Percentiles rank a stretch among this genome's conserved stretches.
phyloP scores from a whole-genome alignment of 2,329 filamentous ascomycete genomes.

The Penicillium brevicompactum region DNA sequence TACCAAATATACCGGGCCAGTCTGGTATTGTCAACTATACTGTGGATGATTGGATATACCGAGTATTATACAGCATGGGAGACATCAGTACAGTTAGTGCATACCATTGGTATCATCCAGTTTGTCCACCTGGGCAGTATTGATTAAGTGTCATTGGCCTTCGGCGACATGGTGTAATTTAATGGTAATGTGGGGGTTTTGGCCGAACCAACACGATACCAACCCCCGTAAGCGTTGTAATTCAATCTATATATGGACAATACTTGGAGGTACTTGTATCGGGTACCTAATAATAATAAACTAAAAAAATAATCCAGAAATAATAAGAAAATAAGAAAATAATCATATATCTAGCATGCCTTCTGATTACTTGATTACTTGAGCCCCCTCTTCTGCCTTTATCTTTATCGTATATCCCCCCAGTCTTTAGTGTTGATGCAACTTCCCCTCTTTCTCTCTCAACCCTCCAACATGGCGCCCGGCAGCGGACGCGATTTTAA shows the following conservation, averaged over 20 bases:
- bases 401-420: constrained; percentile 7
- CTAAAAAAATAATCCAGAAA: constrained; percentile 6
- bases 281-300: constrained; percentile 6
- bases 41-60: too few species aligned
- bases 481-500: constrained; percentile 46
- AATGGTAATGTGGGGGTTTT: constrained; percentile 16
- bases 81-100: too few species aligned
- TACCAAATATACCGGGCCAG: neutral
- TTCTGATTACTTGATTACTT: constrained; percentile 9
- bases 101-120: too few species aligned
- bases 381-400: constrained; percentile 10
- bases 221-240: too few species aligned
- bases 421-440: neutral
- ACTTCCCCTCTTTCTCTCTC: constrained; percentile 3
- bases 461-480: constrained; percentile 37
- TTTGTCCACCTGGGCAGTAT: too few species aligned
- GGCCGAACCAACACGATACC: neutral
- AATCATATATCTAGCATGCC: neutral
- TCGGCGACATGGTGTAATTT: too few species aligned
- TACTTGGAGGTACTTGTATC: constrained; percentile 1
- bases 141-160: too few species aligned
- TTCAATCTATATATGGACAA: neutral
- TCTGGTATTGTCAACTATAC: neutral
- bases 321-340: neutral
- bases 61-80: too few species aligned